Conservation (phyloP, 805 yeast genomes). For the Hanseniaspora thailandica region DNA sequence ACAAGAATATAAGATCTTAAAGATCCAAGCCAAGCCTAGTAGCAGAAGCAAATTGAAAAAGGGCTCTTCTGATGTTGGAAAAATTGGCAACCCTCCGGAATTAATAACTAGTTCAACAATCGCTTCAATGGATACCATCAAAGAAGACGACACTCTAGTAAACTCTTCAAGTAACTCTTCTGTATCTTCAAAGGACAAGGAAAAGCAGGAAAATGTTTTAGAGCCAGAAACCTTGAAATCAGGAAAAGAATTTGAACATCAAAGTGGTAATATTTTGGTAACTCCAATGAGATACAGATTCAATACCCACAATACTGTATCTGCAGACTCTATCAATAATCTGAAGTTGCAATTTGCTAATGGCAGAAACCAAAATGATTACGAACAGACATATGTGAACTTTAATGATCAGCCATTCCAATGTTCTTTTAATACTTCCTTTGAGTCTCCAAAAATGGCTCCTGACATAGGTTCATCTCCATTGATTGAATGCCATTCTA, state of each 20-base stretch:
- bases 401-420: slow-evolving; percentile 9
- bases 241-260: neutral
- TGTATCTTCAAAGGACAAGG: neutral
- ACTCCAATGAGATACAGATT: slow-evolving; percentile 1
- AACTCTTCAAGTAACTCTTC: neutral
- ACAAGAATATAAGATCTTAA: slow-evolving; percentile 66
- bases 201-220: neutral
- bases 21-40: slow-evolving; percentile 26
- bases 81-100: slow-evolving; percentile 13
- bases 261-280: neutral
- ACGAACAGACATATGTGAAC: neutral
- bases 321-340: neutral
- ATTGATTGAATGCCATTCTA: slow-evolving; percentile 11
- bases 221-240: neutral
- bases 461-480: slow-evolving; percentile 2
- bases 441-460: slow-evolving; percentile 13
- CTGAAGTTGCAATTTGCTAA: neutral
- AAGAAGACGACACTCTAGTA: slow-evolving; percentile 10
- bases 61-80: slow-evolving; percentile 13
- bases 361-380: neutral
- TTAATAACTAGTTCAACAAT: neutral
- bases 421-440: slow-evolving; percentile 14
- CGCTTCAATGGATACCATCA: slow-evolving; percentile 9
- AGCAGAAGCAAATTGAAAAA: slow-evolving; percentile 37
- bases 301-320: neutral